These are phyloP conservation scores for Solanum acaule DNA, from an alignment of 257 asterid genomes.

Conservation along the genomic window DNA sequence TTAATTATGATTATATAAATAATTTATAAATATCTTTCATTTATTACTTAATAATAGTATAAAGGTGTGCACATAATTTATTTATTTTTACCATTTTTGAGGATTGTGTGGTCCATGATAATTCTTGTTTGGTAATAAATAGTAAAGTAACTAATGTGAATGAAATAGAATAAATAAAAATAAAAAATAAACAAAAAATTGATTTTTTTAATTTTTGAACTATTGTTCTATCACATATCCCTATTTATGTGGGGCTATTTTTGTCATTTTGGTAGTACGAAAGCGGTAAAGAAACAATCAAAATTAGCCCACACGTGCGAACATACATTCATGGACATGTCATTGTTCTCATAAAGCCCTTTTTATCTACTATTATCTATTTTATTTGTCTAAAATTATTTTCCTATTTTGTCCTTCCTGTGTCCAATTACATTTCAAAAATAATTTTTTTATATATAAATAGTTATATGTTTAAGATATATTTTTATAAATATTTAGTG, in stretches of 20 bases:
- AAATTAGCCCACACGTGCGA: slow-evolving; percentile 22
- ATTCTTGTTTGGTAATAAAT: neutral
- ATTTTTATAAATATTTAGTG: neutral
- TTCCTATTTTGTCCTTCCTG: neutral
- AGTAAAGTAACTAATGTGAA: neutral
- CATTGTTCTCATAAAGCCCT: slow-evolving; percentile 15
- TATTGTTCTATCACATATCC: neutral
- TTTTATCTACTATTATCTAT: neutral
- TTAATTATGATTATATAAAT: neutral
- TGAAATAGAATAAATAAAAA: neutral
- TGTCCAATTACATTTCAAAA: neutral
- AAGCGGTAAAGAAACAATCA: neutral
- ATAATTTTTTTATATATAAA: no score
- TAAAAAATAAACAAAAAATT: neutral
- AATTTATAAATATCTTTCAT: neutral
- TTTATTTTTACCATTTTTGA: neutral
- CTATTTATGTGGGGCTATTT: neutral
- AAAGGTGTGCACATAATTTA: neutral
- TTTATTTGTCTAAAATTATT: neutral
- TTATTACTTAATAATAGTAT: neutral
- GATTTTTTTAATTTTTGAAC: neutral
- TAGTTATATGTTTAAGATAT: neutral
- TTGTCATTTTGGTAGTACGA: neutral
- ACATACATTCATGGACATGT: slow-evolving; percentile 15
- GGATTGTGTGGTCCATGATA: neutral